Percentiles rank a stretch among this genome's conserved stretches.
phyloP scores from a whole-genome alignment of 768 basidiomycete species.

The Termitomyces eurrhizus region DNA sequence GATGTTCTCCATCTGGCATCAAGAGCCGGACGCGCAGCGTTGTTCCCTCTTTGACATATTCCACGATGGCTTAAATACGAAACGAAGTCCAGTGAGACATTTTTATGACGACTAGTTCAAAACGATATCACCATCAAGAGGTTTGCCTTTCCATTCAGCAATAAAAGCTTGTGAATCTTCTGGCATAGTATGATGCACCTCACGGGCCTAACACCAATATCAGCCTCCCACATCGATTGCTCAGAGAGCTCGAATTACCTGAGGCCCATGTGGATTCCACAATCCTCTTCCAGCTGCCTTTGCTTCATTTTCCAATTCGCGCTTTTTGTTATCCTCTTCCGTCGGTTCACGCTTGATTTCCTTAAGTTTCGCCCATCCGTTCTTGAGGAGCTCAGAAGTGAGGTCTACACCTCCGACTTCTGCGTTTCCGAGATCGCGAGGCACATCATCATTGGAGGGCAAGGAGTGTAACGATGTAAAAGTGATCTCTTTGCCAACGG shows the following conservation, averaged over 20 bases:
- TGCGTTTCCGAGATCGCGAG: slow-evolving; percentile 76
- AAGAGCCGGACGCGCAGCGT: slow-evolving; percentile 86
- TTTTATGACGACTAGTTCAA: not conserved
- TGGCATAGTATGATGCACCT: slow-evolving; percentile 85
- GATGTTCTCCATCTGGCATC: slow-evolving; percentile 87
- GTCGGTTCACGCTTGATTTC: slow-evolving; percentile 81
- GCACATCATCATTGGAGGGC: slow-evolving; percentile 67
- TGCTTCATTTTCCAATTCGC: slow-evolving; percentile 75
- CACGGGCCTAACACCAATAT: slow-evolving; percentile 48
- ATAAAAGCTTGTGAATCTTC: slow-evolving; percentile 86
- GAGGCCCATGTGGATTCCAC: slow-evolving; percentile 81
- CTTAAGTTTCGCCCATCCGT: slow-evolving; percentile 93
- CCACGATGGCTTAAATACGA: slow-evolving; percentile 70
- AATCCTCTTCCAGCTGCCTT: slow-evolving; percentile 71
- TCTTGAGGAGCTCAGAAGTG: slow-evolving; percentile 69
- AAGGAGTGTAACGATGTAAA: slow-evolving; percentile 82
- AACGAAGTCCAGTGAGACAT: slow-evolving; percentile 8
- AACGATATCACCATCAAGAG: slow-evolving; percentile 65
- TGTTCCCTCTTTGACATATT: slow-evolving; percentile 90
- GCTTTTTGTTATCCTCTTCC: slow-evolving; percentile 70
- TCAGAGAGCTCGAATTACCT: slow-evolving; percentile 36
- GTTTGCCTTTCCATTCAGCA: slow-evolving; percentile 86
- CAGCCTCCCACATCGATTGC: not conserved
- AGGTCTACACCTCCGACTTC: slow-evolving; percentile 74
- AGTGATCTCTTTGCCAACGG: slow-evolving; percentile 88